phyloP scores from a whole-genome alignment of 177 flowering plant species.

The Vitis hybrid region DNA sequence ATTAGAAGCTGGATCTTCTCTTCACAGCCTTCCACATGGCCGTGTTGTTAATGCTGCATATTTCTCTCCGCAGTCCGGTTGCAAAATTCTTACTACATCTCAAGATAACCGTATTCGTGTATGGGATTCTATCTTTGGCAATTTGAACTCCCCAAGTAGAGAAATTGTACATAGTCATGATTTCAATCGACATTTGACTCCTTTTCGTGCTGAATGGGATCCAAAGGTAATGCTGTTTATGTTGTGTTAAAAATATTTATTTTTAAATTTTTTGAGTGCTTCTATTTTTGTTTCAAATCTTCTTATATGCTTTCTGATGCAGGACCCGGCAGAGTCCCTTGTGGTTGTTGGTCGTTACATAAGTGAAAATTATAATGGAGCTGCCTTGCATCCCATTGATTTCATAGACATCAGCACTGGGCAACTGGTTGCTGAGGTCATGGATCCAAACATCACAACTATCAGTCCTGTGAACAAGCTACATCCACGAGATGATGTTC shows the following conservation, averaged over 20 bases:
- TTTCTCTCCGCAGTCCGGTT: constrained; percentile 78
- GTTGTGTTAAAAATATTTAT: not conserved
- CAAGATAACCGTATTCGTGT: constrained; percentile 86
- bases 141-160: constrained; percentile 85
- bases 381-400: constrained; percentile 94
- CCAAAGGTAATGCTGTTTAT: constrained; percentile 66
- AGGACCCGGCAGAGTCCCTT: constrained; percentile 91
- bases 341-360: constrained; percentile 93
- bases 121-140: constrained; percentile 85
- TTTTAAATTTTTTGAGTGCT: not conserved
- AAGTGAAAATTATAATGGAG: constrained; percentile 88
- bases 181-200: constrained; percentile 84
- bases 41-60: constrained; percentile 94
- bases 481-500: constrained; percentile 86
- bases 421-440: constrained; percentile 82
- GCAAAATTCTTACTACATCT: constrained; percentile 85
- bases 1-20: constrained; percentile 62
- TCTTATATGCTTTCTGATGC: constrained; percentile 21
- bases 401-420: constrained; percentile 85
- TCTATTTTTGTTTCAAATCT: not conserved
- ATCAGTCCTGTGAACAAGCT: constrained; percentile 92
- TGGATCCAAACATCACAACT: constrained; percentile 84
- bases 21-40: constrained; percentile 51
- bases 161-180: constrained; percentile 95
- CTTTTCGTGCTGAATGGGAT: constrained; percentile 97